Evolutionary conservation across 2,329 filamentous ascomycete species (phyloP).

Genomic region (Fusarium multiceps): DNA sequence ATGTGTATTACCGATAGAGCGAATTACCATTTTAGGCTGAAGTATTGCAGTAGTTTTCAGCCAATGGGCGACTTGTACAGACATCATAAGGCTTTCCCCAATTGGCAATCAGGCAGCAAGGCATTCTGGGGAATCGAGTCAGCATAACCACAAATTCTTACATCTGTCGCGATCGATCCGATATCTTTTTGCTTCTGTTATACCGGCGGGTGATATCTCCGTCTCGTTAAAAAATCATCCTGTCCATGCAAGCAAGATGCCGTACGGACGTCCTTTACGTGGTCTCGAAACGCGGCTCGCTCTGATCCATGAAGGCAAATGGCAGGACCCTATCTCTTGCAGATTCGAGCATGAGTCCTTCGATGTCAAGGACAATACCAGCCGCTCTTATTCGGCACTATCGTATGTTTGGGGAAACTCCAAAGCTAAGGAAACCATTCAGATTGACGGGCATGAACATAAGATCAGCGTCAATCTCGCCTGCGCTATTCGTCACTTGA

Average conservation of each 20-base stretch:
- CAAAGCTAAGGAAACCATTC: not conserved
- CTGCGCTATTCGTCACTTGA: not conserved
- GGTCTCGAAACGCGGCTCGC: not conserved
- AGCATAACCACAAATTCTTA: not conserved
- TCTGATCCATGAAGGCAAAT: not conserved
- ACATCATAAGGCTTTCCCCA: not conserved
- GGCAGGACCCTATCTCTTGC: not conserved
- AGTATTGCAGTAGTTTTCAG: rapidly evolving
- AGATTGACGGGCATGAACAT: not conserved
- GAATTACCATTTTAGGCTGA: too few species aligned
- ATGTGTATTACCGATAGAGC: too few species aligned
- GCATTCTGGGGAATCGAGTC: not conserved
- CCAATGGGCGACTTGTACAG: not conserved
- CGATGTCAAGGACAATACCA: rapidly evolving
- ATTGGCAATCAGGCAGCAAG: not conserved
- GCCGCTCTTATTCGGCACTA: not conserved
- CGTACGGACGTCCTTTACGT: not conserved
- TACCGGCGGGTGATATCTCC: too few species aligned
- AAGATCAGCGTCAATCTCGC: not conserved
- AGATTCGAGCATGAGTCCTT: not conserved
- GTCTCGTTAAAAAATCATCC: too few species aligned
- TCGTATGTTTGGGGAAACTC: not conserved
- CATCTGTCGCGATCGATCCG: too few species aligned
- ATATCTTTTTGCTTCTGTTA: too few species aligned
- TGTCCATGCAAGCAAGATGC: too few species aligned